These are phyloP conservation scores for Erodium maritimum DNA, from an alignment of 345 rosid genomes.

Conservation along the genomic window DNA sequence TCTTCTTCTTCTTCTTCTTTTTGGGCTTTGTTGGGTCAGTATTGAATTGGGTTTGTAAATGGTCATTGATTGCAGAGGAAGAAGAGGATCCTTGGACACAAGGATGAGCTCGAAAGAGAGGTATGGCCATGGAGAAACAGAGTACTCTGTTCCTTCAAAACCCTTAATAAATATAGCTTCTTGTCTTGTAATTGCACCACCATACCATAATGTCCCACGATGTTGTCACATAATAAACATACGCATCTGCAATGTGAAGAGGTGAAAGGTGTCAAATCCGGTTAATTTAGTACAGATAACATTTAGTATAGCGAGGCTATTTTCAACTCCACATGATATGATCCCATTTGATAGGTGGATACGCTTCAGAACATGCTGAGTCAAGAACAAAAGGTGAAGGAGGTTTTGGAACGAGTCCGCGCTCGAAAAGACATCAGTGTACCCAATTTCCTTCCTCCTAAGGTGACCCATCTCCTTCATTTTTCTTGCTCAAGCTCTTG, in stretches of 20 bases:
- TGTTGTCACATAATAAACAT: no score
- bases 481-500: slow-evolving; percentile 1
- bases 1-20: background rate
- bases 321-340: background rate
- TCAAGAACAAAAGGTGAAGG: slow-evolving; percentile 72
- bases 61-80: slow-evolving; percentile 33
- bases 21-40: background rate
- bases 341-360: slow-evolving; percentile 31
- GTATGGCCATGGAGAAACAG: slow-evolving; percentile 21
- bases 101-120: slow-evolving; percentile 77
- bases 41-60: background rate
- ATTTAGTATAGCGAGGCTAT: background rate
- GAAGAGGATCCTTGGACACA: slow-evolving; percentile 52
- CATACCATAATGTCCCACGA: no score
- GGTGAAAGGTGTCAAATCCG: no score
- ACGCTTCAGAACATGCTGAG: slow-evolving; percentile 63
- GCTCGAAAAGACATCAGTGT: slow-evolving; percentile 28
- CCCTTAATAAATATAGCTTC: no score
- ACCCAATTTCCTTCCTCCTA: slow-evolving; percentile 71
- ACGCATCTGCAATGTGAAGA: no score
- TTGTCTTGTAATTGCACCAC: background rate
- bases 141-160: background rate
- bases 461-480: slow-evolving; percentile 27
- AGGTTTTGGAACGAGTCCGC: slow-evolving; percentile 47
- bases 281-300: background rate